phyloP scores from a whole-genome alignment of 208 protist genomes.

The Acanthamoeba healyi region DNA sequence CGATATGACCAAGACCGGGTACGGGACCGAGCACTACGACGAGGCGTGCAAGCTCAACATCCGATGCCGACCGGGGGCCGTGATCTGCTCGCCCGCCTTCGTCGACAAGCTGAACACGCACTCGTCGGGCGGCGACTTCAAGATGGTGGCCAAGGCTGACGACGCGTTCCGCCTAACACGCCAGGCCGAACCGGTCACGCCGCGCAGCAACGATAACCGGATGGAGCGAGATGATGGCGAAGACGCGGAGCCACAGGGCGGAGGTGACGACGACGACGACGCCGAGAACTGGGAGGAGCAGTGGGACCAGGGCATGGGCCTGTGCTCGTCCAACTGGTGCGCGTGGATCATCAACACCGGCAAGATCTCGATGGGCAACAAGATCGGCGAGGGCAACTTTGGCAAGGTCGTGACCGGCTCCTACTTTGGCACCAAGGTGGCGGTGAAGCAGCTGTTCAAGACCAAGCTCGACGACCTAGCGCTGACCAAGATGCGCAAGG shows the following conservation, averaged over 20 bases:
- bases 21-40: background rate
- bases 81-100: background rate
- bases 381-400: slow-evolving; percentile 67
- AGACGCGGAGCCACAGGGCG: background rate
- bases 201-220: too few relatives aligned
- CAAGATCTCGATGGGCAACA: slow-evolving; percentile 1
- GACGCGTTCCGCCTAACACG: too few relatives aligned
- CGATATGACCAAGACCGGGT: background rate
- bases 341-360: slow-evolving; percentile 9
- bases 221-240: background rate
- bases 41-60: slow-evolving; percentile 44
- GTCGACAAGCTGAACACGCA: background rate
- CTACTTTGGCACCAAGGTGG: background rate
- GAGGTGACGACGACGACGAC: background rate
- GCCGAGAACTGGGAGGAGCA: background rate
- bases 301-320: slow-evolving; percentile 52
- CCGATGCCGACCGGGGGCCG: background rate
- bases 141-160: background rate
- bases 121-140: background rate
- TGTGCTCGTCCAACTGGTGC: slow-evolving; percentile 65
- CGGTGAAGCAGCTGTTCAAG: slow-evolving; percentile 59
- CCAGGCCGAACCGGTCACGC: too few relatives aligned
- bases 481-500: slow-evolving; percentile 45
- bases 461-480: slow-evolving; percentile 21
- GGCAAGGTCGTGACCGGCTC: background rate